phyloP scores from a whole-genome alignment of 129 eudicot species.

The Pittosporum tobira region DNA sequence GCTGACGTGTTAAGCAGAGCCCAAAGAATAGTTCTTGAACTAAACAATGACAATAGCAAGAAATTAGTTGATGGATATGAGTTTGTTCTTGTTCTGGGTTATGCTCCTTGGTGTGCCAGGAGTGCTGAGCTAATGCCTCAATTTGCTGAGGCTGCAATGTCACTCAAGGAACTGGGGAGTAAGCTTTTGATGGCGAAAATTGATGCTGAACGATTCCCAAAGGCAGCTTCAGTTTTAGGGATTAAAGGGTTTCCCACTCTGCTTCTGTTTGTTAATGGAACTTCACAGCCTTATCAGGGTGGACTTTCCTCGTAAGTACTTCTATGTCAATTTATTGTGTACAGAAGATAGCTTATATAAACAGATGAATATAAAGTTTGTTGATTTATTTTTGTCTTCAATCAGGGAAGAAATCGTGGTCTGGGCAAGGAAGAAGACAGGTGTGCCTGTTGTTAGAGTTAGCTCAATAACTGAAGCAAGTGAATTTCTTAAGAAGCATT shows the following conservation, averaged over 20 bases:
- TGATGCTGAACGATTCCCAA: conserved; percentile 75
- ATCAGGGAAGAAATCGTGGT: conserved; percentile 85
- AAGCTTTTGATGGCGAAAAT: conserved; percentile 51
- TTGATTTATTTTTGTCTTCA: conserved; percentile 20
- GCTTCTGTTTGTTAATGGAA: conserved; percentile 68
- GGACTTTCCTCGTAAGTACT: conserved; percentile 68
- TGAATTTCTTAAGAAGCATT: conserved; percentile 53
- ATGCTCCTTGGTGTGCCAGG: conserved; percentile 81
- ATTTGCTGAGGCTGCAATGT: conserved; percentile 82
- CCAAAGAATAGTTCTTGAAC: conserved; percentile 68
- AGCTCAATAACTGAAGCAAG: conserved; percentile 53
- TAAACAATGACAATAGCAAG: conserved; percentile 48
- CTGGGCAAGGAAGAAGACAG: conserved; percentile 92
- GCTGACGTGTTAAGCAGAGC: conserved; percentile 69
- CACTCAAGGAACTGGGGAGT: conserved; percentile 40
- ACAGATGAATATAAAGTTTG: not conserved
- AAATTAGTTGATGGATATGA: conserved; percentile 47
- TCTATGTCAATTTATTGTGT: no score
- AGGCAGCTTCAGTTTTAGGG: conserved; percentile 66
- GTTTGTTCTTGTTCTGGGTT: conserved; percentile 69
- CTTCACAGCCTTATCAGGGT: conserved; percentile 60
- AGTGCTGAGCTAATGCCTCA: conserved; percentile 96
- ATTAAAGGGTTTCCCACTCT: conserved; percentile 86
- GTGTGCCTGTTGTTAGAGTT: conserved; percentile 61
- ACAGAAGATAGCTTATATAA: no score